Base-by-base conservation (phyloP, 2,329 filamentous ascomycete species). In the Cladosporium velox region DNA sequence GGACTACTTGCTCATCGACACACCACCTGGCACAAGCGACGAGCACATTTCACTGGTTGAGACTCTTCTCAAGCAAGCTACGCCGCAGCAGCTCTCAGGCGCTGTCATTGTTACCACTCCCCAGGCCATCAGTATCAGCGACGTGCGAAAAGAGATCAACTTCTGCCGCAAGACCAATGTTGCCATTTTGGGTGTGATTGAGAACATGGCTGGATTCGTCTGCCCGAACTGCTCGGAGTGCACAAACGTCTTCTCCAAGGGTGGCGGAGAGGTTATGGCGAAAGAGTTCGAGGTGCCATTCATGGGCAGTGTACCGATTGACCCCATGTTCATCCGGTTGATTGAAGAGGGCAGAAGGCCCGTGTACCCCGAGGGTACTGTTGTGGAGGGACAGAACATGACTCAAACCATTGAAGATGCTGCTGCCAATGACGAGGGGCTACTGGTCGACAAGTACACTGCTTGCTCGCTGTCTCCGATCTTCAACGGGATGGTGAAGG, bases 121-220 rank as follows among this genome's bases (percentile, higher is more conserved):
- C 0, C 95, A 99, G 77, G 95, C 94, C 0, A 91, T 99, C 59
- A 90, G 92, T 14, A 96, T 94, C 32, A 91, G 92, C 0, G 95
- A 99, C 76, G 95, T 99, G 44, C 90, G 92, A 74, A 97, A 97
- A 76, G 93, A 97, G 78, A 85, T 97, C 69, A 97, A 97, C 77
- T 97, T 97, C 76, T 97, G 93, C 79, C 83, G 83, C 61, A 97
- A 97, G 81, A 94, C 91, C 1, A 86, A 87, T 34, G 89, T 97
- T 59, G 83, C 85, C 2, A 88, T 96, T 41, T 82, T 98, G 12
- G 95, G 95, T 0, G 93, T 99, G 0, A 86, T 99, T 55, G 95
- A 99, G 81, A 99, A 99, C 77, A 98, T 99, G 95, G 90, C 89
- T 70, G 92, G 92, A 2, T 96, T 91, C 72, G 90, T 95, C n/a